These are phyloP conservation scores for Saitoella complicata DNA, from an alignment of 805 yeast genomes.

Conservation along the genomic window DNA sequence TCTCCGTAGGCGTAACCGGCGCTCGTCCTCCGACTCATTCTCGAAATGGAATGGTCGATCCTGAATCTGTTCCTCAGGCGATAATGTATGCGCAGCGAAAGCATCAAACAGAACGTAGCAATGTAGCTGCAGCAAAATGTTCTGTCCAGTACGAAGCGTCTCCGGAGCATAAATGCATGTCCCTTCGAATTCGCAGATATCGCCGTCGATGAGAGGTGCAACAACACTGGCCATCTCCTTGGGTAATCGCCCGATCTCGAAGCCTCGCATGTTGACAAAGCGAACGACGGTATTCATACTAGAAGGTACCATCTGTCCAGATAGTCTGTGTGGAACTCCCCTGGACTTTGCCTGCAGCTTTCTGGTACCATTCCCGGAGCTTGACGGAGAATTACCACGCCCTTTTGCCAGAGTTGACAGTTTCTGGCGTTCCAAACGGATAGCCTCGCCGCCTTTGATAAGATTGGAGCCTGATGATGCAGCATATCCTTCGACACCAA, in stretches of 20 bases:
- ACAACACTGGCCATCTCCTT: slow-evolving; percentile 52
- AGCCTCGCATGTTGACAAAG: slow-evolving; percentile 17
- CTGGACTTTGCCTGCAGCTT: slow-evolving; percentile 6
- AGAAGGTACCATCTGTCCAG: not conserved
- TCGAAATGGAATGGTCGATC: slow-evolving; percentile 16
- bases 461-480: slow-evolving; percentile 21
- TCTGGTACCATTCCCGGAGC: not conserved
- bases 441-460: slow-evolving; percentile 19
- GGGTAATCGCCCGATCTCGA: slow-evolving; percentile 65
- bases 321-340: not conserved
- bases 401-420: not conserved
- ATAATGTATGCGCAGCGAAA: no score
- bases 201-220: slow-evolving; percentile 45
- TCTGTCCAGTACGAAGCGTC: slow-evolving; percentile 56
- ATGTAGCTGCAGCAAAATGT: slow-evolving; percentile 53
- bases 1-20: slow-evolving; percentile 35
- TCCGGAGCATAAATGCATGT: slow-evolving; percentile 43
- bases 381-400: slow-evolving; percentile 1
- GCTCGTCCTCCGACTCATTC: slow-evolving; percentile 39
- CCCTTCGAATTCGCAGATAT: slow-evolving; percentile 38
- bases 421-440: slow-evolving; percentile 15
- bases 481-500: slow-evolving; percentile 24
- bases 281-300: slow-evolving; percentile 16
- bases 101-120: slow-evolving; percentile 29
- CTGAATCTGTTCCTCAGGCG: not conserved